Evolutionary conservation across 2,329 filamentous ascomycete genomes (phyloP), one percentile per base, ranked within the genome.

Genomic region (Hymenoscyphus infarciens): DNA sequence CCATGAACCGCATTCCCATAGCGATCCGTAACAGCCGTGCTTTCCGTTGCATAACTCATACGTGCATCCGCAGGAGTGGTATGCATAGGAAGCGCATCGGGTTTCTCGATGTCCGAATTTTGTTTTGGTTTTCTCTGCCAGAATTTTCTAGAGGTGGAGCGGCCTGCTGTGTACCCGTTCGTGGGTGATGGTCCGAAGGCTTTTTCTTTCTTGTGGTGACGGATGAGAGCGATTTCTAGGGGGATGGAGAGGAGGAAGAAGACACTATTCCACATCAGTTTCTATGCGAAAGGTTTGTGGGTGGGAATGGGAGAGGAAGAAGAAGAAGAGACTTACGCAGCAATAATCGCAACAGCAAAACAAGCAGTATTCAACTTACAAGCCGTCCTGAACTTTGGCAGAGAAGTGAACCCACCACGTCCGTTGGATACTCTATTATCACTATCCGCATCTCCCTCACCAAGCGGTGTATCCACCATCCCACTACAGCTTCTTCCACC

Each of bases 331-430:
- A 79, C 82, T 79, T 80, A 92, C 87, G 90, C 86, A 72, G 83
- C 89, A 62, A 92, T 84, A 64, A 97, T 89, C 33, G 92, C 80
- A 16, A 95, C 87, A 3, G 90, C 89, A 67, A 97, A 87, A 64
- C 81, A 84, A 54, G 88, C 92, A 57, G 87, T 91, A 77, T 96
- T 86, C 68, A 97, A 79, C 63, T 81, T 81, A 79, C 93, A 97
- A 0, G 88, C 86, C 64, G 84, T 84, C n/a, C 77, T 75, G 54
- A 83, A 77, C 31, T 74, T 78, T 3, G 78, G 74, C 7, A 77
- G 68, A 3, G 60, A 61, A 19, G 73, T 74, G 54, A 78, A 76
- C 53, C 77, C 76, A 39, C 79, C 79, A 69, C 78, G 78, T 53
- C 79, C 77, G n/a, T 81, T 77, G 64, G 77, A 77, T 25, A 78